Base-by-base conservation (phyloP, 108 stramenopile genomes). In the Poteriospumella lacustris region DNA sequence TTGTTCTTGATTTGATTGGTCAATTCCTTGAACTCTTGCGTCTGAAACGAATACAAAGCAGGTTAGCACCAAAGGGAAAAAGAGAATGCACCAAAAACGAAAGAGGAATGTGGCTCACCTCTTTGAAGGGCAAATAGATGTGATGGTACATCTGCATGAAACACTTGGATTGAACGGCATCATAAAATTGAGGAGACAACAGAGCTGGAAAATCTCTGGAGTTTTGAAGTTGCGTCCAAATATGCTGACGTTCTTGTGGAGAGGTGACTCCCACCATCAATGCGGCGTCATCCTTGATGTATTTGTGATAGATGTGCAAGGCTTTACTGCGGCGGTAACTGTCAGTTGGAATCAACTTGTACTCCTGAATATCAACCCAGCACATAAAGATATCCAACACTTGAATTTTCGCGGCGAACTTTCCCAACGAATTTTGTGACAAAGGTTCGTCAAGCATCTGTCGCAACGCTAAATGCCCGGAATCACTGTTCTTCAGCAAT, bases 321-420 rank as follows among this genome's bases (percentile, higher is more conserved):
- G 85, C 84, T 28, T 79, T 82, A 24, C 83, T 81, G 39, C 85
- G 38, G 26, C 81, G 80, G 39, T 85, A 85, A 40, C 83, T 83
- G n/a, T 68, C 68, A 1, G 84, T 83, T 42, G 85, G 85, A 31
- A 85, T 85, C 15, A 42, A 9, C 26, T 82, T 80, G 76, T 78
- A 85, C 42, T 85, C 85, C 73, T 85, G 78, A 36, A 85, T 84
- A 64, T 85, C 85, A 44, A 82, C 79, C 85, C 85, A 85, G 15
- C 81, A 81, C 41, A 84, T 84, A 81, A 85, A 85, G 58, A 76
- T 58, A 43, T 82, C 85, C 42, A 82, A 82, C 1, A 84, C 82
- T 42, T 76, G 76, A 3, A 58, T 79, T 34, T 81, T 36, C 80
- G 84, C 84, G 44, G 85, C 85, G 42, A 83, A 86, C 33, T 79